Evolutionary conservation across 1,284 basidiomycete species (phyloP).

Genomic region (Boletus semigastroideus): DNA sequence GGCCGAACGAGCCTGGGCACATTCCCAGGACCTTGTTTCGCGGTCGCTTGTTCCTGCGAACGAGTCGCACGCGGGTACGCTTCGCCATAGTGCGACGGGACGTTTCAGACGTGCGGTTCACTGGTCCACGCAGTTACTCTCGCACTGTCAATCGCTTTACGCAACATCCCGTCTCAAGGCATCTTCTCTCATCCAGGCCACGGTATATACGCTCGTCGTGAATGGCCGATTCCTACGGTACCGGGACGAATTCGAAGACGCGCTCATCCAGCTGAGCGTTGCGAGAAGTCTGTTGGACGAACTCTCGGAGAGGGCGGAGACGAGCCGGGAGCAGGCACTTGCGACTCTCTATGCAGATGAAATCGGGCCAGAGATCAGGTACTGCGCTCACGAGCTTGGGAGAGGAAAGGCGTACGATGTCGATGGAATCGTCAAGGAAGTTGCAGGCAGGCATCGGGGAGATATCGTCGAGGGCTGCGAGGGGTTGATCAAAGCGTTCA

Average conservation of each 20-base stretch:
- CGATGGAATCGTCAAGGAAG: slow-evolving; percentile 74
- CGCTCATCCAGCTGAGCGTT: slow-evolving; percentile 75
- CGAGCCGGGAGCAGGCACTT: slow-evolving; percentile 89
- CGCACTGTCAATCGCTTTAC: slow-evolving; percentile 69
- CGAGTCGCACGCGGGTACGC: slow-evolving; percentile 49
- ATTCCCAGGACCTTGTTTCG: slow-evolving; percentile 77
- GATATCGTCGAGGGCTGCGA: slow-evolving; percentile 68
- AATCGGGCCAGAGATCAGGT: slow-evolving; percentile 88
- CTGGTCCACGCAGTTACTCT: slow-evolving; percentile 78
- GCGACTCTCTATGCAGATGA: slow-evolving; percentile 84
- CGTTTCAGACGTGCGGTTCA: slow-evolving; percentile 85
- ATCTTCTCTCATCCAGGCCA: slow-evolving; percentile 58
- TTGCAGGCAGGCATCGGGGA: slow-evolving; percentile 59
- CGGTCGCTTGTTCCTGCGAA: slow-evolving; percentile 55
- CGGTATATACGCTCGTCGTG: slow-evolving; percentile 68
- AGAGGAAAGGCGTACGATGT: slow-evolving; percentile 78
- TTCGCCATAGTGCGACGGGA: slow-evolving; percentile 74
- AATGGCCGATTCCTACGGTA: slow-evolving; percentile 76
- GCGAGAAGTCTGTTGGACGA: slow-evolving; percentile 76
- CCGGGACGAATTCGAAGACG: slow-evolving; percentile 76
- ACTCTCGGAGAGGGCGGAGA: slow-evolving; percentile 65
- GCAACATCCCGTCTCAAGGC: slow-evolving; percentile 52
- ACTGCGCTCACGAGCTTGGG: slow-evolving; percentile 88
- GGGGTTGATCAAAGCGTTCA: slow-evolving; percentile 53
- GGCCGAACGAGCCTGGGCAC: slow-evolving; percentile 89